Conservation (phyloP, 2,329 filamentous ascomycete genomes). For the Rhytidhysteron rufulum region DNA sequence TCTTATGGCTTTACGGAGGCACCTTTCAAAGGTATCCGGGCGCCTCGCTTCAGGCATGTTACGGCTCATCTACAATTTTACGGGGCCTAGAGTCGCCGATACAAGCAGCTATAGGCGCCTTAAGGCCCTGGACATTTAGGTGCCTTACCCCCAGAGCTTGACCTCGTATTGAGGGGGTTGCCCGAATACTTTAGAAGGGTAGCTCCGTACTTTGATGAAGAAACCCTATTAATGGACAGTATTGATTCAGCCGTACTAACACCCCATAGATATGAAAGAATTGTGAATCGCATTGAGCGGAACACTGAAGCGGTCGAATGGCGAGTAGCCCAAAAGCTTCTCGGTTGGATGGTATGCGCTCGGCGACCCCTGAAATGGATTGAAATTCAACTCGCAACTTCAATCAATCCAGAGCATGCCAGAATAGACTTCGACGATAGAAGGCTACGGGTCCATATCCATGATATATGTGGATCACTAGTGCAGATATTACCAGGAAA, state of each 20-base stretch:
- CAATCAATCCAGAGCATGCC: conserved; percentile 22
- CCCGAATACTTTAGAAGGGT: too few relatives aligned
- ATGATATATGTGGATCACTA: conserved; percentile 35
- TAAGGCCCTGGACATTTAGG: too few relatives aligned
- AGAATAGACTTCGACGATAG: conserved; percentile 20
- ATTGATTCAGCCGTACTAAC: too few relatives aligned
- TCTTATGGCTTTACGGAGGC: too few relatives aligned
- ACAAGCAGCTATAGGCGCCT: too few relatives aligned
- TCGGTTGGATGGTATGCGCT: conserved; percentile 39
- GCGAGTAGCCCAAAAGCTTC: conserved; percentile 24
- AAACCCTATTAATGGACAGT: too few relatives aligned
- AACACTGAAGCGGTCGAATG: conserved; percentile 9
- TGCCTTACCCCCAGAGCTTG: too few relatives aligned
- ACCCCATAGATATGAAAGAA: conserved; percentile 12
- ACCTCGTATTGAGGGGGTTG: too few relatives aligned
- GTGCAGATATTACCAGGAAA: conserved; percentile 16
- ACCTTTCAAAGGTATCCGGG: background rate
- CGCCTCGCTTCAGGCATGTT: too few relatives aligned
- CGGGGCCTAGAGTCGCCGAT: too few relatives aligned
- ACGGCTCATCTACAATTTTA: too few relatives aligned
- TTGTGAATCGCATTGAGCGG: conserved; percentile 8
- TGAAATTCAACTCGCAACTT: conserved; percentile 39
- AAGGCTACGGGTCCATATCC: conserved; percentile 19
- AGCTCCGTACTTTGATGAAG: too few relatives aligned
- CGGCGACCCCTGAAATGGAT: conserved; percentile 38